Percentiles rank a stretch among this genome's conserved stretches.
Evolutionary conservation across 495 filamentous ascomycete species (phyloP).

Genomic region (Aspergillus indologenus): DNA sequence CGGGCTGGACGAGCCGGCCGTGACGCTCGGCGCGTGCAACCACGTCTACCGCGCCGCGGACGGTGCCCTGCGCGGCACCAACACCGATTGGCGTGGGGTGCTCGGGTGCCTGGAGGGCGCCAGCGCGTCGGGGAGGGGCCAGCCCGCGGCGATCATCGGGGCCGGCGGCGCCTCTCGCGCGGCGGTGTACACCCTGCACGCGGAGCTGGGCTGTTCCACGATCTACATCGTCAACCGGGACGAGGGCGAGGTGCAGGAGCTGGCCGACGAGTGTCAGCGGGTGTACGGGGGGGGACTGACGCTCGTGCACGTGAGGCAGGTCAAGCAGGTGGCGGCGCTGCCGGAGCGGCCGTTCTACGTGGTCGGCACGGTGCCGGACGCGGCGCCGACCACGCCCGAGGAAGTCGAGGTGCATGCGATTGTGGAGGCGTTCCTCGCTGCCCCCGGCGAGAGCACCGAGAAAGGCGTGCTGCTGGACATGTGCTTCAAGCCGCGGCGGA

Average conservation of each 20-base stretch:
- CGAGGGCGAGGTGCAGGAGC: slow-evolving; percentile 50
- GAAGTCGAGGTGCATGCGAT: slow-evolving; percentile 52
- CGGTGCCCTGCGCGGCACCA: slow-evolving; percentile 55
- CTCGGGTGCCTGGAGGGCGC: slow-evolving; percentile 49
- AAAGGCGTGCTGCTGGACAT: slow-evolving; percentile 65
- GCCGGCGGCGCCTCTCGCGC: slow-evolving; percentile 62
- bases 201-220: slow-evolving; percentile 50
- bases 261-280: slow-evolving; percentile 33
- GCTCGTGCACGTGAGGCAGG: slow-evolving; percentile 51
- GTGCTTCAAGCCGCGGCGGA: slow-evolving; percentile 68
- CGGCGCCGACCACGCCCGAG: slow-evolving; percentile 49
- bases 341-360: slow-evolving; percentile 44
- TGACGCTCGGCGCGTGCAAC: slow-evolving; percentile 61
- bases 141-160: slow-evolving; percentile 54
- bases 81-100: slow-evolving; percentile 67
- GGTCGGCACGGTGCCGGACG: slow-evolving; percentile 62
- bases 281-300: slow-evolving; percentile 21
- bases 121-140: slow-evolving; percentile 34
- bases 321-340: slow-evolving; percentile 49
- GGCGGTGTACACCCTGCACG: slow-evolving; percentile 59
- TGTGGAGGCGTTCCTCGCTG: slow-evolving; percentile 47
- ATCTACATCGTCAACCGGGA: slow-evolving; percentile 69
- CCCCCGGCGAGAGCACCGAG: slow-evolving; percentile 36
- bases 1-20: slow-evolving; percentile 54
- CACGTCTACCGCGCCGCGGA: slow-evolving; percentile 57